Percentiles rank a stretch among this genome's conserved stretches.
phyloP scores from a whole-genome alignment of 1,284 basidiomycete species.

The Puccinia coronata region DNA sequence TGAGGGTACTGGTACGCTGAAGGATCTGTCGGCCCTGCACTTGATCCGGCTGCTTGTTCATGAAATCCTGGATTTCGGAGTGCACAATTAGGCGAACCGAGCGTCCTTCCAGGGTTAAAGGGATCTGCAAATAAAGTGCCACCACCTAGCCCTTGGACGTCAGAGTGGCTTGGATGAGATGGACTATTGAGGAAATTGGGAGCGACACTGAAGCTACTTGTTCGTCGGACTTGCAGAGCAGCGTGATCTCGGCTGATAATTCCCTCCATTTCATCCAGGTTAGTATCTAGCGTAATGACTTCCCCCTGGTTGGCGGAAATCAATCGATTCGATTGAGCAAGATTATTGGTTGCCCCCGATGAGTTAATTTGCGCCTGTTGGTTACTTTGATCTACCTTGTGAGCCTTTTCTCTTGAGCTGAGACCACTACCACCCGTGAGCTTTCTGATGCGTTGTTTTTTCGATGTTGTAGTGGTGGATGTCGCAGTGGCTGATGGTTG shows the following conservation, averaged over 20 bases:
- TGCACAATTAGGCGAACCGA: slow-evolving; percentile 28
- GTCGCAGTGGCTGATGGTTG: background rate
- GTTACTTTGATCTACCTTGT: slow-evolving; percentile 15
- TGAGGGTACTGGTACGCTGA: background rate
- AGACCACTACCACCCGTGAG: slow-evolving; percentile 25
- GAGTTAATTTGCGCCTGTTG: background rate
- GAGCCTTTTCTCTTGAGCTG: slow-evolving; percentile 26
- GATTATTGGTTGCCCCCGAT: slow-evolving; percentile 2
- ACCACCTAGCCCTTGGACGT: background rate
- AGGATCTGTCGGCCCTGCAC: slow-evolving; percentile 5
- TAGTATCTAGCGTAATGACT: slow-evolving; percentile 68
- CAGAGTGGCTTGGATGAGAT: slow-evolving; percentile 6
- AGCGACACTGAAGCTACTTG: slow-evolving; percentile 53
- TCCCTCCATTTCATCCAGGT: slow-evolving; percentile 78
- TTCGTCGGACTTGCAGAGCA: slow-evolving; percentile 37
- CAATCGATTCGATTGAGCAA: slow-evolving; percentile 17
- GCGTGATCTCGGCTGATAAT: slow-evolving; percentile 67
- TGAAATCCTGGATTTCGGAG: background rate
- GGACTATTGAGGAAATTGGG: slow-evolving; percentile 31
- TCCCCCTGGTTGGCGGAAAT: slow-evolving; percentile 27
- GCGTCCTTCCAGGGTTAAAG: slow-evolving; percentile 44
- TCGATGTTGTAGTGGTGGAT: background rate
- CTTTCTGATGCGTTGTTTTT: slow-evolving; percentile 36
- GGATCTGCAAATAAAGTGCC: slow-evolving; percentile 49
- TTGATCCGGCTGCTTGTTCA: background rate